Evolutionary conservation across 495 filamentous ascomycete genomes (phyloP).

Genomic region (Lichenothelia convexa): DNA sequence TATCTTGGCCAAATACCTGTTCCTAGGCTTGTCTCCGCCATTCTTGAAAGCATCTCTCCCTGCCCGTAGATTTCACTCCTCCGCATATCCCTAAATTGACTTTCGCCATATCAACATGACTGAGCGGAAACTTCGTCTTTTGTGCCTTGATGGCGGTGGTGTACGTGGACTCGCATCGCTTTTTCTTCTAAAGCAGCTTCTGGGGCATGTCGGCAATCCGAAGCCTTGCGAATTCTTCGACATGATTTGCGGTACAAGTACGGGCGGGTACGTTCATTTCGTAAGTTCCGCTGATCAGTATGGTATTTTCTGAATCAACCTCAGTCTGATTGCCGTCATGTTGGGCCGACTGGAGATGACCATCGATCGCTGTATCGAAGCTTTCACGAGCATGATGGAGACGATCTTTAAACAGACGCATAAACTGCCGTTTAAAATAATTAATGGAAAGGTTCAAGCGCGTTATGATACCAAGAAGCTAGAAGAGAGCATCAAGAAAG

Average conservation of each 20-base stretch:
- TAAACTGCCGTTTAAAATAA: not conserved
- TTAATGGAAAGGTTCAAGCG: conserved; percentile 1
- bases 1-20: not conserved
- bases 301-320: not conserved
- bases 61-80: not conserved
- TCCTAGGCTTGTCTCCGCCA: not conserved
- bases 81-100: not conserved
- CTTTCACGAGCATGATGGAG: not conserved
- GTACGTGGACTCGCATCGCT: conserved; percentile 11
- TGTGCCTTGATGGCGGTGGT: conserved; percentile 10
- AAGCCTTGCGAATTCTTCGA: conserved; percentile 13
- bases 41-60: not conserved
- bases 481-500: conserved; percentile 1
- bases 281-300: not conserved
- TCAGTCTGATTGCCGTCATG: conserved; percentile 10
- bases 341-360: conserved; percentile 6
- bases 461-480: not conserved
- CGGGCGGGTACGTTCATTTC: conserved; percentile 7
- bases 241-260: too few relatives aligned
- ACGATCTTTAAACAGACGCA: conserved; percentile 1
- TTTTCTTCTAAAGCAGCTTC: conserved; percentile 8
- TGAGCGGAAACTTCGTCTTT: conserved; percentile 1
- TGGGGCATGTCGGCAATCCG: conserved; percentile 7
- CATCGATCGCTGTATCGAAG: conserved; percentile 3
- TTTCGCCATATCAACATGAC: not conserved